A percentile compares a stretch with the other conserved stretches of the same genome.
These are phyloP conservation scores for Vigna radiata DNA, from an alignment of 306 rosid genomes.

Conservation along the genomic window DNA sequence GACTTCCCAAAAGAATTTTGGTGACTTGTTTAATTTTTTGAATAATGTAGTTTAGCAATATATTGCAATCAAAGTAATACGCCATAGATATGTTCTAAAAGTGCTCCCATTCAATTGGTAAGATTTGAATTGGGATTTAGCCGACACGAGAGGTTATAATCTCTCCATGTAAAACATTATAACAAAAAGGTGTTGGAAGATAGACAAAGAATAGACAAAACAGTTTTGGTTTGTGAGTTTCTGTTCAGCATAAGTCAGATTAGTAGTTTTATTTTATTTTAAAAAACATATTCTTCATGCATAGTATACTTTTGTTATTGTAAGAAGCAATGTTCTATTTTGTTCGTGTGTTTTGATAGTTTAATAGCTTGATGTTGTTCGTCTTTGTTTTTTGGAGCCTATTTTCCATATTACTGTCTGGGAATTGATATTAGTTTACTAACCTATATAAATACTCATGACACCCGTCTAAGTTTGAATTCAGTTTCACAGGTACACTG, in stretches of 20 bases:
- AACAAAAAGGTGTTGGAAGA: conserved; percentile 26
- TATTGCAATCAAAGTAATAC: conserved; percentile 10
- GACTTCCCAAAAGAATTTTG: not conserved
- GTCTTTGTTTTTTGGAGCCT: conserved; percentile 29
- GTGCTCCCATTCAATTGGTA: conserved; percentile 2
- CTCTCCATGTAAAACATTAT: conserved; percentile 17
- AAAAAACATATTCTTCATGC: conserved; percentile 20
- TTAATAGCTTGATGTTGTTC: not conserved
- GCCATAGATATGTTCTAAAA: not conserved
- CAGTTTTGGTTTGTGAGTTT: conserved; percentile 39
- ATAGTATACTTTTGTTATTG: not conserved
- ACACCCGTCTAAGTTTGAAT: conserved; percentile 42
- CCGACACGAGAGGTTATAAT: not conserved
- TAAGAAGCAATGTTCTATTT: not conserved
- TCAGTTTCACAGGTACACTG: conserved; percentile 77
- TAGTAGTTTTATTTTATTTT: conserved; percentile 10
- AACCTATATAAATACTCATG: conserved; percentile 34
- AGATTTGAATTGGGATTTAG: conserved; percentile 21
- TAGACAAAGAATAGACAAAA: conserved; percentile 25
- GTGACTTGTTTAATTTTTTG: conserved; percentile 12
- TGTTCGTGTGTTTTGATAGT: not conserved
- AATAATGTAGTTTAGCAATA: conserved; percentile 19
- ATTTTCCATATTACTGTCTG: conserved; percentile 14
- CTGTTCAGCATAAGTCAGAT: conserved; percentile 19
- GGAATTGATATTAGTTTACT: conserved; percentile 23